Evolutionary conservation across 495 filamentous ascomycete species (phyloP).

Genomic region (Aspergillus mulundensis): DNA sequence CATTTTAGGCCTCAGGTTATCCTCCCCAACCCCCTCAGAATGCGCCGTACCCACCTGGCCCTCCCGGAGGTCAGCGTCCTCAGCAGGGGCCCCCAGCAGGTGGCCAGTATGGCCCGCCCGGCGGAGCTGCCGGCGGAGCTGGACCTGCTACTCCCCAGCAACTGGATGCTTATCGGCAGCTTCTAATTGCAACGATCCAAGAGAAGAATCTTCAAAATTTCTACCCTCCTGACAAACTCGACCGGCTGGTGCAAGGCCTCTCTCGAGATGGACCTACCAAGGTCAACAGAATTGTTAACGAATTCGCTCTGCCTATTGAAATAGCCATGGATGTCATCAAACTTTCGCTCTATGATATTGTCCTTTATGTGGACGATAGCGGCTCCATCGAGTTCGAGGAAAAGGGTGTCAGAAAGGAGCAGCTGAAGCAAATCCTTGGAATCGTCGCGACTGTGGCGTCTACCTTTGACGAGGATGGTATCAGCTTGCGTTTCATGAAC

Average conservation of each 20-base stretch:
- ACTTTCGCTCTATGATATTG: slow-evolving; percentile 61
- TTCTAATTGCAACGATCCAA: slow-evolving; percentile 50
- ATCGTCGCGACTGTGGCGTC: slow-evolving; percentile 61
- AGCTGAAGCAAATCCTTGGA: slow-evolving; percentile 59
- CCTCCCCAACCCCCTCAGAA: slow-evolving; percentile 33
- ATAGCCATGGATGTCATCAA: slow-evolving; percentile 66
- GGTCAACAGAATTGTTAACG: slow-evolving; percentile 48
- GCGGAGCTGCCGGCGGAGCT: slow-evolving; percentile 26
- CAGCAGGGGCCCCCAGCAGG: slow-evolving; percentile 18
- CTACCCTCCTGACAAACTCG: slow-evolving; percentile 47
- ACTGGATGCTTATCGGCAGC: slow-evolving; percentile 48
- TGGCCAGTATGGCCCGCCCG: slow-evolving; percentile 24
- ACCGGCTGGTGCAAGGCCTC: slow-evolving; percentile 34
- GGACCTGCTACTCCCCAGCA: slow-evolving; percentile 44
- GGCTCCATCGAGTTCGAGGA: slow-evolving; percentile 68
- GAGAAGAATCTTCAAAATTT: slow-evolving; percentile 55
- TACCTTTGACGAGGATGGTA: slow-evolving; percentile 68
- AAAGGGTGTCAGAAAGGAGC: slow-evolving; percentile 60
- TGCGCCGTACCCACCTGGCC: slow-evolving; percentile 30
- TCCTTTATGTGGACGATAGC: slow-evolving; percentile 69
- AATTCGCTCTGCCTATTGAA: slow-evolving; percentile 56
- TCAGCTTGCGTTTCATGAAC: slow-evolving; percentile 72
- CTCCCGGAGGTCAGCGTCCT: slow-evolving; percentile 18
- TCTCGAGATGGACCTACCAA: slow-evolving; percentile 42
- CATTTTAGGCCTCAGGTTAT: slow-evolving; percentile 23